Evolutionary conservation across 73 alveolate genomes (phyloP), one percentile per base, ranked within the genome.

Genomic region (Stentor roeselii): DNA sequence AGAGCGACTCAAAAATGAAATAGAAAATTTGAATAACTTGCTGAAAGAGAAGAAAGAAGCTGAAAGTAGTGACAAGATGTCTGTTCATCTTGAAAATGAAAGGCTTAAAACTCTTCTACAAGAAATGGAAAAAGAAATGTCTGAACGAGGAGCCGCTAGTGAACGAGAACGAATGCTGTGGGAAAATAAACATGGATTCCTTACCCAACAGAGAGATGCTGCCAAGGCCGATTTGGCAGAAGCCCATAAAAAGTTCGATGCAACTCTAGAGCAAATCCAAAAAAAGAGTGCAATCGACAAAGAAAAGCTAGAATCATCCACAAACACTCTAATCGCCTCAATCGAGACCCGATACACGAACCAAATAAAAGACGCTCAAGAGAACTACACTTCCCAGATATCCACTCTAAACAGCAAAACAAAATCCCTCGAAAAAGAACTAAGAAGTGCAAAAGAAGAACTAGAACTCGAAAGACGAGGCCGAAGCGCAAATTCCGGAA

Each of bases 311-410:
- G 98, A 94, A 75, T 85, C 59, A 38, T 78, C 88, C 35, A 84
- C 95, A 36, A 85, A 37, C 39, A 27, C 30, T 27, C 34, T 95
- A 3, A 85, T 96, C 60, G 60, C 84, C 15, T 83, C 87, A 36
- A 91, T 96, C 59, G 99, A 97, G 59, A 87, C 86, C 80, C 93
- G 95, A 89, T 94, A 88, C 75, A 90, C 94, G 82, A 82, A 93
- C 38, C 92, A 95, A 92, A 91, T 97, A n/a, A 95, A 94, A 80
- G 99, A 96, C 39, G 61, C 90, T 39, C 92, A 90, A 82, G 96
- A 76, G 14, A 30, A 15, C 92, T 75, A 83, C 91, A 39, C 92
- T 87, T 83, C 59, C 83, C 59, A 90, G 90, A 78, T 31, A 74
- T 27, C 83, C 78, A 50, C 78, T 14, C 74, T 76, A 35, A 1